Evolutionary conservation across 768 basidiomycete genomes (phyloP), one percentile per base, ranked within the genome.

Genomic region (Boletus rubroflammeus): DNA sequence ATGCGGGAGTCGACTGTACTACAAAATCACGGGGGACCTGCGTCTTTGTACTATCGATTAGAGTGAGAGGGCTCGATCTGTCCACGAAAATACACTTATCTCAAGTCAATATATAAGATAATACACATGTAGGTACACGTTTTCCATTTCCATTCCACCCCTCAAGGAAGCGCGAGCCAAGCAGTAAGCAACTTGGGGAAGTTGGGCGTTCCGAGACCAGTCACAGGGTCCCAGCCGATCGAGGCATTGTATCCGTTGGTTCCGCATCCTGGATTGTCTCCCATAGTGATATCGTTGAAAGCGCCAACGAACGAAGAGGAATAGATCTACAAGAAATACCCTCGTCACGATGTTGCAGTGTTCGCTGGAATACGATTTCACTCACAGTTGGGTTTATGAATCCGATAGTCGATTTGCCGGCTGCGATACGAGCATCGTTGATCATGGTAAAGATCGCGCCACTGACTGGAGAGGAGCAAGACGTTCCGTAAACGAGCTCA

Each of bases 361-460:
- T 28, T 54, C 13, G 14, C n/a, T 29, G 17, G 13, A 73, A 5
- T 38, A 10, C 11, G 69, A 70, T 23, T 17, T 67, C 67, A 53
- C 79, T 77, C 11, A 76, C 73, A 19, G 69, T 63, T 28, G 77
- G 77, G 60, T 80, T 79, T 52, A 79, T 75, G 63, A 79, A 69
- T n/a, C 72, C 69, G 7, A 76, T 63, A 0, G 73, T 62, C 14
- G 47, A 53, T 51, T 76, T 75, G 21, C 67, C 63, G 13, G 31
- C 50, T 5, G 61, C 65, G 25, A 76, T 35, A n/a, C 73, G 66
- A n/a, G 68, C 75, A 47, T 74, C 74, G 56, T 75, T 76, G 53
- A 73, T 56, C 57, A 74, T 60, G 2, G 73, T 71, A 19, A 75
- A 54, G 41, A 75, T 66, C 1, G 31, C 31, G 11, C 62, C 71